Evolutionary conservation across 2,329 filamentous ascomycete genomes (phyloP).

Genomic region (Diaporthe velutina): DNA sequence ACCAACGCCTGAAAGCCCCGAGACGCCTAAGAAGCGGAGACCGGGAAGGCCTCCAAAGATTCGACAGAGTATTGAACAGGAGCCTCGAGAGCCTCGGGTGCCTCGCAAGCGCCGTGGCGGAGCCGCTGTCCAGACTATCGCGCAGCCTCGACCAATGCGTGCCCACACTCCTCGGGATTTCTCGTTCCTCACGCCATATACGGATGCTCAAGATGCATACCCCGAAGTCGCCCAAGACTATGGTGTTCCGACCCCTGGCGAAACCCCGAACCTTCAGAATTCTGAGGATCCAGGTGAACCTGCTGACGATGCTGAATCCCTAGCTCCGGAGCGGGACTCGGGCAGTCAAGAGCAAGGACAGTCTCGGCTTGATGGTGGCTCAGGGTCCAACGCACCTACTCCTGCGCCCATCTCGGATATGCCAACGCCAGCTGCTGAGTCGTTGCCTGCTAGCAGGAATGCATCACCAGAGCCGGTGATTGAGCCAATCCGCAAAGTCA

Average conservation of each 20-base stretch:
- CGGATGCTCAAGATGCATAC: conserved; percentile 32
- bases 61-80: conserved; percentile 36
- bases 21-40: conserved; percentile 36
- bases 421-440: conserved; percentile 37
- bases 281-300: conserved; percentile 33
- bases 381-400: conserved; percentile 34
- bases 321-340: conserved; percentile 29
- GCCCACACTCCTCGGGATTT: conserved; percentile 32
- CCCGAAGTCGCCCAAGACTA: conserved; percentile 35
- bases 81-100: conserved; percentile 34
- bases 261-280: conserved; percentile 33
- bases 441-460: conserved; percentile 35
- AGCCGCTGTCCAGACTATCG: conserved; percentile 4
- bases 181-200: conserved; percentile 36
- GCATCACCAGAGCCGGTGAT: conserved; percentile 35
- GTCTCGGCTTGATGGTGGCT: conserved; percentile 35
- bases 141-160: conserved; percentile 33
- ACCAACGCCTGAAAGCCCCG: conserved; percentile 12
- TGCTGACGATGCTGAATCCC: conserved; percentile 30
- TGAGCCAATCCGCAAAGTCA: conserved; percentile 38
- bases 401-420: conserved; percentile 44
- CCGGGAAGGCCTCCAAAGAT: conserved; percentile 37
- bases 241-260: conserved; percentile 32
- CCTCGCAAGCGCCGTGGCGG: conserved; percentile 27
- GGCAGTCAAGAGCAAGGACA: conserved; percentile 31